Evolutionary conservation across 768 basidiomycete genomes (phyloP).

Genomic region (Russula foetens): DNA sequence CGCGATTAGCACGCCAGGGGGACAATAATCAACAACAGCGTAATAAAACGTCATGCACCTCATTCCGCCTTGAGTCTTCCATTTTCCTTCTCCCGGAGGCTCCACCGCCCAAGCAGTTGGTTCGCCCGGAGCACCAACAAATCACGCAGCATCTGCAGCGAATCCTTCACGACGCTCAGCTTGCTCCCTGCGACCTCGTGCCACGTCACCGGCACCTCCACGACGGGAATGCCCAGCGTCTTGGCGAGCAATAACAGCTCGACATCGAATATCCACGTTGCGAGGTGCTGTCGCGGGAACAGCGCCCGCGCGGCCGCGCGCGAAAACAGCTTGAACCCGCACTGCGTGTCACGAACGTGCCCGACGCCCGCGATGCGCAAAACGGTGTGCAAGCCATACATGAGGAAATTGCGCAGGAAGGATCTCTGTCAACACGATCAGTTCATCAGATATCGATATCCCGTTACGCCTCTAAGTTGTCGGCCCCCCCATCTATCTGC

Average conservation of each 20-base stretch:
- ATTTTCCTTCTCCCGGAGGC: not conserved
- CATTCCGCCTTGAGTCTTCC: conserved; percentile 7
- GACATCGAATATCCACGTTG: conserved; percentile 96
- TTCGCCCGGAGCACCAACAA: conserved; percentile 78
- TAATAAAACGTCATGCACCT: no score
- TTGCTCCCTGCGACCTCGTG: conserved; percentile 93
- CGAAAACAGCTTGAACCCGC: conserved; percentile 95
- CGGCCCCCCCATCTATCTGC: no score
- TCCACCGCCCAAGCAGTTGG: conserved; percentile 72
- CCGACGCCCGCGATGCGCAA: conserved; percentile 84
- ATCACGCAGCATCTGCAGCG: conserved; percentile 84
- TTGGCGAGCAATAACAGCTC: conserved; percentile 85
- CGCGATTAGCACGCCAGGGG: no score
- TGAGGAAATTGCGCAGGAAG: conserved; percentile 79
- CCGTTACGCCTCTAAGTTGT: no score
- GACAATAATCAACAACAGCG: no score
- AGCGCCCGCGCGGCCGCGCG: conserved; percentile 72
- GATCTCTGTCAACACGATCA: conserved; percentile 53
- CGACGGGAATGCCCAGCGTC: conserved; percentile 66
- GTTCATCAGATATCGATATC: no score
- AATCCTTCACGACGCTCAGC: conserved; percentile 76
- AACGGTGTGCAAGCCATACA: conserved; percentile 89
- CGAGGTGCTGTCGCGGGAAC: conserved; percentile 80
- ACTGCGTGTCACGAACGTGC: conserved; percentile 90
- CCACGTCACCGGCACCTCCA: conserved; percentile 87